phyloP scores from a whole-genome alignment of 192 early-diverging fungal genomes.

The Podila clonocystis region DNA sequence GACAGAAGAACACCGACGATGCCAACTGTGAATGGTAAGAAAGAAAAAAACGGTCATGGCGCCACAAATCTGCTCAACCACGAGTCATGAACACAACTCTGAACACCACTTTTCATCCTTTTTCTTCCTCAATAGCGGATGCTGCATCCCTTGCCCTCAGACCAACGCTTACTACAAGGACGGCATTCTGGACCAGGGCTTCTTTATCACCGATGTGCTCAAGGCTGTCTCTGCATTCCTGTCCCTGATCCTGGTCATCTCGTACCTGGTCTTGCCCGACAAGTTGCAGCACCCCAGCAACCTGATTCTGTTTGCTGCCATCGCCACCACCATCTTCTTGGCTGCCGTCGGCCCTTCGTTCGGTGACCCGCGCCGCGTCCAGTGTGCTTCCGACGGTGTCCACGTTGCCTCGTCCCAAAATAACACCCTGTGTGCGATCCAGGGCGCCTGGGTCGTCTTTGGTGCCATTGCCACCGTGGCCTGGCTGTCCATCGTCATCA shows the following conservation, averaged over 20 bases:
- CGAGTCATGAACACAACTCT: not conserved
- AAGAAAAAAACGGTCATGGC: not conserved
- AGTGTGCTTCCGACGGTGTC: constrained; percentile 52
- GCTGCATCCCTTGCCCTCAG: constrained; percentile 61
- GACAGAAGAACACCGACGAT: constrained; percentile 35
- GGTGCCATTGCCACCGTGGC: constrained; percentile 51
- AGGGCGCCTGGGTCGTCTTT: constrained; percentile 61
- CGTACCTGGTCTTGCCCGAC: constrained; percentile 57
- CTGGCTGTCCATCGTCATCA: constrained; percentile 57
- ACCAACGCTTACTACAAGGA: constrained; percentile 57
- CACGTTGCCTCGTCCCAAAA: constrained; percentile 50
- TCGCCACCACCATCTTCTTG: constrained; percentile 54
- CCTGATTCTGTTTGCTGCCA: constrained; percentile 53
- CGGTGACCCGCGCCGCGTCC: constrained; percentile 54
- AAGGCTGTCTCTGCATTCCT: constrained; percentile 50
- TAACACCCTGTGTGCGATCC: constrained; percentile 52
- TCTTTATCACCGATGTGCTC: constrained; percentile 58
- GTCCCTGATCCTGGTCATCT: constrained; percentile 52
- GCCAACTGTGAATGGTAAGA: constrained; percentile 24
- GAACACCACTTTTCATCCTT: not conserved
- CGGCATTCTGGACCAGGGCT: constrained; percentile 49
- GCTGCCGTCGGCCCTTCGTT: constrained; percentile 52
- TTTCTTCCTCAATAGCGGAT: constrained; percentile 28
- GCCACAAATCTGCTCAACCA: not conserved
- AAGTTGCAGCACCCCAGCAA: constrained; percentile 60